Base-by-base conservation (phyloP, 345 rosid species). In the Lumnitzera littorea region DNA sequence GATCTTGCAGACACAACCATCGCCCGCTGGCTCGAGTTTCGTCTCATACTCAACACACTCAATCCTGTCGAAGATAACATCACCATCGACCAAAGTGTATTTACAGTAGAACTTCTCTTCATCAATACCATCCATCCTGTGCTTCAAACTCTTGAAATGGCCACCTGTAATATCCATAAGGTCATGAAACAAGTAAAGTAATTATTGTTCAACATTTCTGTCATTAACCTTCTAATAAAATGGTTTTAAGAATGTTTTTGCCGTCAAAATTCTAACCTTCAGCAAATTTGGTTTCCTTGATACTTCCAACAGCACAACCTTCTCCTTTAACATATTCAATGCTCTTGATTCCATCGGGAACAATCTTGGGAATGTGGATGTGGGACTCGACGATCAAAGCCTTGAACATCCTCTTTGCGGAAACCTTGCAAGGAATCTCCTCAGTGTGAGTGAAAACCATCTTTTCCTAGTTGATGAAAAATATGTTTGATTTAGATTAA, bases 81-180 rank as follows among this genome's bases (percentile, higher is more conserved):
- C 81, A 24, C 74, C 76, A n/a, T 75, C 81, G 3, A 68, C 68
- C 58, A 71, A 23, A 10, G 77, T 74, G 59, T 81, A 78, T 43
- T 62, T 62, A 55, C 67, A 66, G 3, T 12, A n/a, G 1, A 75
- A 36, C 9, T 62, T 73, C 43, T 52, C 70, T 16, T 46, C 55
- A 41, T 78, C 80, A 17, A 78, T 24, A 15, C 56, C 75, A 1
- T 75, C 77, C 8, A 75, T 66, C 66, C 61, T 56, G 41, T 78
- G 73, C 75, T 70, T 75, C 49, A 61, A 57, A 64, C 15, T 25
- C 16, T 62, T 70, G 36, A 66, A 49, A 4, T 54, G 67, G 43
- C 60, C 24, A 2, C 65, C 80, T 75, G 29, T 41, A 5, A 23
- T 14, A 2, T 15, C 4, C 17, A 9, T 11, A 10, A 20, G 20